Evolutionary conservation across 2,329 filamentous ascomycete species (phyloP).

Genomic region (Tolypocladium ovalisporum): DNA sequence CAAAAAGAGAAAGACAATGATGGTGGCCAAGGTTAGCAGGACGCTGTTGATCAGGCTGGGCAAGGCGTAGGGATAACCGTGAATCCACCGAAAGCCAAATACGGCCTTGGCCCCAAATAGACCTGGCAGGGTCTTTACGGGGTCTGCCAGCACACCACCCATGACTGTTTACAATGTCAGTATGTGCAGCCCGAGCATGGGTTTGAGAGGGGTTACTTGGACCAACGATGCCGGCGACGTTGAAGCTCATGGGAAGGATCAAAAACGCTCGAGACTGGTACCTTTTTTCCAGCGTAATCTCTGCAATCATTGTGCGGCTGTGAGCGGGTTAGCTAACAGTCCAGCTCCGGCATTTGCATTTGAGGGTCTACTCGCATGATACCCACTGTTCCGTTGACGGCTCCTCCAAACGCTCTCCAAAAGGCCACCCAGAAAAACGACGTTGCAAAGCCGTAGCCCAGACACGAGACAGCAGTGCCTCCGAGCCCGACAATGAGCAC

Average conservation of each 20-base stretch:
- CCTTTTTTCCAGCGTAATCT: constrained; percentile 52
- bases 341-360: accelerated
- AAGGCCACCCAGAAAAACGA: constrained; percentile 61
- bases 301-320: constrained; percentile 36
- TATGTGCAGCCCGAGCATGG: neutral
- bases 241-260: constrained; percentile 64
- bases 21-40: constrained; percentile 31
- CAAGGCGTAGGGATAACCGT: constrained; percentile 39
- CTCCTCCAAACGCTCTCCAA: constrained; percentile 57
- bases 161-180: constrained; percentile 25
- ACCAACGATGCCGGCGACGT: constrained; percentile 63
- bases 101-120: constrained; percentile 37
- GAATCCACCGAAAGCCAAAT: constrained; percentile 48
- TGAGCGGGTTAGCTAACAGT: neutral
- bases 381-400: constrained; percentile 64
- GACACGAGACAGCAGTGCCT: constrained; percentile 40
- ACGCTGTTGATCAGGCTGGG: constrained; percentile 42
- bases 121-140: constrained; percentile 44
- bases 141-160: constrained; percentile 59
- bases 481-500: constrained; percentile 67
- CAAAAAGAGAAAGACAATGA: constrained; percentile 37
- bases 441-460: constrained; percentile 54
- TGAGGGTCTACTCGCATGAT: constrained; percentile 39
- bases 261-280: constrained; percentile 65
- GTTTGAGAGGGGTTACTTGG: constrained; percentile 26